These are phyloP conservation scores for Zygoascus ofunaensis DNA, from an alignment of 805 yeast species.

Conservation along the genomic window DNA sequence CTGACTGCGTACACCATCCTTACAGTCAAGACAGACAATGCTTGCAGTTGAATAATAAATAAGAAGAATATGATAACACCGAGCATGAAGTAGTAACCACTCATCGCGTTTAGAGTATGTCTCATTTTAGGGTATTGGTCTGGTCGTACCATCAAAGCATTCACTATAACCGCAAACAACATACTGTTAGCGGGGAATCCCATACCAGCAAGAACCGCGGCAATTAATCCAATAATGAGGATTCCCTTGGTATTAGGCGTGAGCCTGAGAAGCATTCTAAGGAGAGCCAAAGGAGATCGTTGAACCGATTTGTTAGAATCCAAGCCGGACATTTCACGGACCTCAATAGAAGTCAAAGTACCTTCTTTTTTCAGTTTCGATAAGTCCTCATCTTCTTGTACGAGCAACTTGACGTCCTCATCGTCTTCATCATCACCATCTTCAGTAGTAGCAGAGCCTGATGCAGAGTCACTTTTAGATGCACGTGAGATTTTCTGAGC, in stretches of 20 bases:
- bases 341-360: background rate
- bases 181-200: conserved; percentile 32
- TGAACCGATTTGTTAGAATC: background rate
- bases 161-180: conserved; percentile 30
- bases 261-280: conserved; percentile 13
- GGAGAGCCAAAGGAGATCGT: conserved; percentile 5
- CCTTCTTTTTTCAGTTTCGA: background rate
- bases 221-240: conserved; percentile 20
- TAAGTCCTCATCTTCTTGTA: background rate
- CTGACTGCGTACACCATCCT: conserved; percentile 29
- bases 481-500: conserved; percentile 26
- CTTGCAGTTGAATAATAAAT: conserved; percentile 19
- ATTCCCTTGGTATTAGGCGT: conserved; percentile 20
- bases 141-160: conserved; percentile 28
- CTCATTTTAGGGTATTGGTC: conserved; percentile 28
- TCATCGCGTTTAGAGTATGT: conserved; percentile 25
- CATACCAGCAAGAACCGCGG: conserved; percentile 28
- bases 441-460: background rate
- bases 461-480: conserved; percentile 10
- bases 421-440: conserved; percentile 14
- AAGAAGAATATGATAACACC: conserved; percentile 24
- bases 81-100: conserved; percentile 30
- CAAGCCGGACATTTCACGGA: conserved; percentile 11
- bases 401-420: conserved; percentile 5
- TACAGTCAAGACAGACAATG: conserved; percentile 24